A percentile compares a stretch with the other conserved stretches of the same genome.
These are phyloP conservation scores for Capsicum rhomboideum DNA, from an alignment of 257 asterid species.

Conservation along the genomic window DNA sequence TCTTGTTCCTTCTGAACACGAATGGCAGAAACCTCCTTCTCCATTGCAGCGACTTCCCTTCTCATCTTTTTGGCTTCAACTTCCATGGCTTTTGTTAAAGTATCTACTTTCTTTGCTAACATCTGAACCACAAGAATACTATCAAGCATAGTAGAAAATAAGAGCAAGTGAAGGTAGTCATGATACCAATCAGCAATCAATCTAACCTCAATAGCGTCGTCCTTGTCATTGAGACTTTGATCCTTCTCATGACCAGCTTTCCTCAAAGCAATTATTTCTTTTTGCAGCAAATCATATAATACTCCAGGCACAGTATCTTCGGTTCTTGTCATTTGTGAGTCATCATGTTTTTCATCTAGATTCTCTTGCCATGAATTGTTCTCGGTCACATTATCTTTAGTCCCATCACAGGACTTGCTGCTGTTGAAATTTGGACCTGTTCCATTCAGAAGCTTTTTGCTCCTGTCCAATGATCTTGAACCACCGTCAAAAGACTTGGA, in stretches of 20 bases:
- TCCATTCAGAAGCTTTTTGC: slow-evolving; percentile 75
- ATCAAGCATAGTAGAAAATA: background rate
- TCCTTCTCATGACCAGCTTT: slow-evolving; percentile 93
- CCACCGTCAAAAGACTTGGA: slow-evolving; percentile 98
- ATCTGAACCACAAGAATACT: slow-evolving; percentile 31
- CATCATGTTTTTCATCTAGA: slow-evolving; percentile 56
- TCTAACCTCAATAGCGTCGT: slow-evolving; percentile 90
- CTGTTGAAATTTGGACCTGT: slow-evolving; percentile 82
- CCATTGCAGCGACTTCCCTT: slow-evolving; percentile 98
- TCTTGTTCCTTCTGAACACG: slow-evolving; percentile 87
- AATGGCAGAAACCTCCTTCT: slow-evolving; percentile 98
- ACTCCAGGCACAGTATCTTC: slow-evolving; percentile 81
- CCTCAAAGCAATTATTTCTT: slow-evolving; percentile 83
- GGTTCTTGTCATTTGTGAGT: slow-evolving; percentile 43
- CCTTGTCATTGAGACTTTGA: slow-evolving; percentile 95
- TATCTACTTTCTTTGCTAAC: slow-evolving; percentile 95
- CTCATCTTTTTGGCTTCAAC: slow-evolving; percentile 99
- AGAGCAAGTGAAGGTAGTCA: background rate
- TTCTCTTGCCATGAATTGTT: slow-evolving; percentile 56
- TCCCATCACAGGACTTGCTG: slow-evolving; percentile 86
- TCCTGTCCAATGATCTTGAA: slow-evolving; percentile 75
- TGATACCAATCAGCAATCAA: background rate
- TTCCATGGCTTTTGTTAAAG: slow-evolving; percentile 95
- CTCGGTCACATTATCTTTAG: slow-evolving; percentile 57
- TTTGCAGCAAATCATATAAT: slow-evolving; percentile 75